A percentile compares a stretch with the other conserved stretches of the same genome.
Evolutionary conservation across 208 protist genomes (phyloP).

Genomic region (Lotmaria passim): DNA sequence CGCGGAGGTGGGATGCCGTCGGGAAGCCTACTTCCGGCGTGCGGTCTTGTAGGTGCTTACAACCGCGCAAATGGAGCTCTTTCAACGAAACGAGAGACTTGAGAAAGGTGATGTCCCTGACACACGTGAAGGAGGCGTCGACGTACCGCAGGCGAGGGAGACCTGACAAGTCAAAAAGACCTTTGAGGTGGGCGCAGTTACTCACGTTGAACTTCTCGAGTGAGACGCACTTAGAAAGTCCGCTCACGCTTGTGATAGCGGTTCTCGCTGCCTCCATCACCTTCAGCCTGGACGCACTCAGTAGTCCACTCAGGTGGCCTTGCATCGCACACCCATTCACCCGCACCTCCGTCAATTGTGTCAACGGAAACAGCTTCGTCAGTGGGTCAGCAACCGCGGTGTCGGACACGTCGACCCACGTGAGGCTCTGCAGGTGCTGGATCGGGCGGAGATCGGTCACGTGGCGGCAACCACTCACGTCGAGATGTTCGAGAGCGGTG

Average conservation of each 20-base stretch:
- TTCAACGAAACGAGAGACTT: neutral
- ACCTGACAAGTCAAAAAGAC: neutral
- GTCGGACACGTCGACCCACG: neutral
- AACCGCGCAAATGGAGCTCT: neutral
- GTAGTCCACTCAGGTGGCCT: neutral
- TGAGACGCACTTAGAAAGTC: no score
- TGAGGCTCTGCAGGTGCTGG: neutral
- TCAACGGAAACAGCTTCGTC: neutral
- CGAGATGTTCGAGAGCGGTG: neutral
- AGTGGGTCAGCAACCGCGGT: neutral
- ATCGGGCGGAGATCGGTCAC: neutral
- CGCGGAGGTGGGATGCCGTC: neutral
- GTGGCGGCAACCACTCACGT: neutral
- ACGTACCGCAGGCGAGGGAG: neutral
- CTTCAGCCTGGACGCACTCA: neutral
- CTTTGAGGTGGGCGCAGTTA: no score
- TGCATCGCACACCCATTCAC: neutral
- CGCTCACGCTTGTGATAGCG: neutral
- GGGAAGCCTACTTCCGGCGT: neutral
- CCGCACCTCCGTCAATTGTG: conserved; percentile 6
- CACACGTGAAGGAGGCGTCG: neutral
- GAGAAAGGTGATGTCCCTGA: conserved; percentile 3
- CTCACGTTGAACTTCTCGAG: no score
- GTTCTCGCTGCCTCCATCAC: neutral
- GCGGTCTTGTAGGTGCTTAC: neutral